A percentile compares a stretch with the other conserved stretches of the same genome.
These are phyloP conservation scores for Plectranthus barbatus DNA, from an alignment of 257 asterid genomes.

Conservation along the genomic window DNA sequence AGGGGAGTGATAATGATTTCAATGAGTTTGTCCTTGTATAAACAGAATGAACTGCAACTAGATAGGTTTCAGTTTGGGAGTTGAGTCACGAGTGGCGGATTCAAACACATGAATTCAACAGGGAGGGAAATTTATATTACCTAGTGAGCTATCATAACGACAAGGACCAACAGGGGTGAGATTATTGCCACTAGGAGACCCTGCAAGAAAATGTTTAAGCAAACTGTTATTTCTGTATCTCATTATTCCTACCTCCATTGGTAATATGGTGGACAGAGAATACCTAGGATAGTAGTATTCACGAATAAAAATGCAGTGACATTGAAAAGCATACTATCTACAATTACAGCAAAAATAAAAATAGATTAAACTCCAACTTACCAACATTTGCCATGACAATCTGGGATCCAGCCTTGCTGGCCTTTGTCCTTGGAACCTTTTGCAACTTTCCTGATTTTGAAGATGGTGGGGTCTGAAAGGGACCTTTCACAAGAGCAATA, in stretches of 20 bases:
- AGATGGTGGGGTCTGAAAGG: constrained; percentile 56
- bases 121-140: constrained; percentile 27
- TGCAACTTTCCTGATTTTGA: constrained; percentile 67
- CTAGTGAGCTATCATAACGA: constrained; percentile 95
- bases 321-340: background rate
- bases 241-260: background rate
- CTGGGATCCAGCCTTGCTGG: constrained; percentile 57
- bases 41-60: background rate
- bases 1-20: background rate
- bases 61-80: background rate
- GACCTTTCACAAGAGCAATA: constrained; percentile 24
- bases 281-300: background rate
- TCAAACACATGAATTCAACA: background rate
- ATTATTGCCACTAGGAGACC: constrained; percentile 69
- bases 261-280: background rate
- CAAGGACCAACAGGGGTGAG: constrained; percentile 84
- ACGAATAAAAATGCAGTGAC: background rate
- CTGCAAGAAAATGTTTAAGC: constrained; percentile 44
- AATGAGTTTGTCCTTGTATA: background rate
- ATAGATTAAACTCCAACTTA: constrained; percentile 14
- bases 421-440: constrained; percentile 68
- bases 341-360: background rate
- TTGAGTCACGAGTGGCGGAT: background rate
- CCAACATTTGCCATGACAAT: constrained; percentile 51
- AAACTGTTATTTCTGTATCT: constrained; percentile 1